A percentile compares a stretch with the other conserved stretches of the same genome.
Evolutionary conservation across 257 asterid genomes (phyloP).

Genomic region (Nicotiana tomentosiformis): DNA sequence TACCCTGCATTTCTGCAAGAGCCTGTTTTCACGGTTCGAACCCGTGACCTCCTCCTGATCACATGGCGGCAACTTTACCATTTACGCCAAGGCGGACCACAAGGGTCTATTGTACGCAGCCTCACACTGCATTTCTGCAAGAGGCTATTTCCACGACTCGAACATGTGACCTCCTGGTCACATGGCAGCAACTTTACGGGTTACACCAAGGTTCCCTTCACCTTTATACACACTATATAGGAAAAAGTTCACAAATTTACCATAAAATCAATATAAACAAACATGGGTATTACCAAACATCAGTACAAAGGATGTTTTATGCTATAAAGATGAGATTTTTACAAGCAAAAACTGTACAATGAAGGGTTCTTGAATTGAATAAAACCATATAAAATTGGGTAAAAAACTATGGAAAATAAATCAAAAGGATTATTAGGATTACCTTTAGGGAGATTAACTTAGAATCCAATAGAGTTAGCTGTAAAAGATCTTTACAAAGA

Average conservation of each 20-base stretch:
- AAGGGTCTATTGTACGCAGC: no score
- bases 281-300: neutral
- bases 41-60: no score
- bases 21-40: no score
- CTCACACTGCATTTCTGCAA: no score
- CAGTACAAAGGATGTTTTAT: neutral
- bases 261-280: neutral
- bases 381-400: neutral
- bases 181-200: no score
- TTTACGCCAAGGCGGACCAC: no score
- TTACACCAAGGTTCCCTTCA: no score
- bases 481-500: conserved; percentile 31
- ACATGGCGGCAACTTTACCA: no score
- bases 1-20: no score
- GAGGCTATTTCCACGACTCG: no score
- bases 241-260: neutral
- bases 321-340: neutral
- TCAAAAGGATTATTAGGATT: no score
- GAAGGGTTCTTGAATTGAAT: neutral
- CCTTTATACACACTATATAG: neutral
- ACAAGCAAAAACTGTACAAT: neutral
- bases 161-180: no score
- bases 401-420: neutral
- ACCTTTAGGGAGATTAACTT: neutral
- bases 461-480: conserved; percentile 1